Conservation (phyloP, 768 basidiomycete genomes). For the Steccherinum ochraceum region DNA sequence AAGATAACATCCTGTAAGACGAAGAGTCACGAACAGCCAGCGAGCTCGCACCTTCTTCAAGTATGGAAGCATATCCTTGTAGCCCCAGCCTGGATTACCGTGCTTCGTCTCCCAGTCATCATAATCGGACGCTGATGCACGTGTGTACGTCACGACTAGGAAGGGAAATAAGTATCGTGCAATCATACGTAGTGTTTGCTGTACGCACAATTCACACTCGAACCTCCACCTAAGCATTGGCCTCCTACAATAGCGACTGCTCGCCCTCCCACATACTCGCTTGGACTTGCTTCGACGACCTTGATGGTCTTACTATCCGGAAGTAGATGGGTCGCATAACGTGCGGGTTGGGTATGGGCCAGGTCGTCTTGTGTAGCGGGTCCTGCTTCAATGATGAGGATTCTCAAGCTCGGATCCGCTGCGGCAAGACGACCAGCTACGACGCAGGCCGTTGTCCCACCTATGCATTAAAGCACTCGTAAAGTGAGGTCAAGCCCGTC, state of each 20-base stretch:
- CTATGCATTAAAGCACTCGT: constrained; percentile 7
- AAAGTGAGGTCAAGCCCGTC: background rate
- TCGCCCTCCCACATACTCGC: constrained; percentile 40
- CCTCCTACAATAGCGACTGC: constrained; percentile 36
- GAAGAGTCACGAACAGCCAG: background rate
- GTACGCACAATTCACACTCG: constrained; percentile 48
- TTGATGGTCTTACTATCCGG: constrained; percentile 37
- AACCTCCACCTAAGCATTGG: constrained; percentile 56
- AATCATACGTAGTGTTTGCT: background rate
- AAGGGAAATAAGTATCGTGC: background rate
- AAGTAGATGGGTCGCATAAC: constrained; percentile 36
- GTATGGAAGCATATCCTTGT: constrained; percentile 46
- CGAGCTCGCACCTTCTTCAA: constrained; percentile 40
- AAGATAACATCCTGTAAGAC: background rate
- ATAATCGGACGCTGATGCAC: constrained; percentile 53
- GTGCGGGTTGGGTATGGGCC: constrained; percentile 48
- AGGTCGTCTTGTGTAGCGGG: constrained; percentile 40
- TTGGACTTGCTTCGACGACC: constrained; percentile 31
- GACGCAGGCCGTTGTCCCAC: constrained; percentile 52
- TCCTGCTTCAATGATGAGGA: constrained; percentile 58
- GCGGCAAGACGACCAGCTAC: constrained; percentile 47
- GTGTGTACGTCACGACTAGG: constrained; percentile 34
- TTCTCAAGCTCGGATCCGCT: constrained; percentile 47
- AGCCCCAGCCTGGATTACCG: constrained; percentile 53
- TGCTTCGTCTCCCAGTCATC: constrained; percentile 48